Evolutionary conservation across 805 yeast species (phyloP).

Genomic region (Yarrowia keelungensis): DNA sequence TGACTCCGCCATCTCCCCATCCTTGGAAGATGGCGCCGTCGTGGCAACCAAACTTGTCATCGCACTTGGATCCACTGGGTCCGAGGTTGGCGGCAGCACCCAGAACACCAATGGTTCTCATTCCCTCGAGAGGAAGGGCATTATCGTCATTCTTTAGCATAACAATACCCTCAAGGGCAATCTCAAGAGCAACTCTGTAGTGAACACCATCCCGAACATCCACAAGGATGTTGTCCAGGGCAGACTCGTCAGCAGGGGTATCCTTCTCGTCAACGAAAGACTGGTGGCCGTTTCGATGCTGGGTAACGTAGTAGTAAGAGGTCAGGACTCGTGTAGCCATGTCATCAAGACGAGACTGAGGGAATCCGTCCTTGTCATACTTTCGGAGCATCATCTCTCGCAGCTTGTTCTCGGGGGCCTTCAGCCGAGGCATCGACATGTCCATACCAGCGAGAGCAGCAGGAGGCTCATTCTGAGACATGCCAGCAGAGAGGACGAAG

Average conservation of each 20-base stretch:
- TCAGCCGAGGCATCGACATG: conserved; percentile 58
- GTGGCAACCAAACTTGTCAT: conserved; percentile 58
- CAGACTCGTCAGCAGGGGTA: not conserved
- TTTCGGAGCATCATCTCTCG: conserved; percentile 31
- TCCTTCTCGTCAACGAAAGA: not conserved
- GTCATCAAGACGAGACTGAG: conserved; percentile 60
- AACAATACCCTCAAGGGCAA: conserved; percentile 65
- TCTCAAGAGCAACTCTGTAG: conserved; percentile 57
- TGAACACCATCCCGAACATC: conserved; percentile 24
- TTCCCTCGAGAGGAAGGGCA: conserved; percentile 59
- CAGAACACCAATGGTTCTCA: conserved; percentile 50
- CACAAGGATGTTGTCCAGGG: not conserved
- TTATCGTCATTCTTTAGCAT: conserved; percentile 59
- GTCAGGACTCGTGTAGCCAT: conserved; percentile 63
- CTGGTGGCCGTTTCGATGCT: conserved; percentile 48
- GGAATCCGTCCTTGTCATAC: conserved; percentile 44
- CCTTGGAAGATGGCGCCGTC: conserved; percentile 65
- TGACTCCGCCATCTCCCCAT: conserved; percentile 70
- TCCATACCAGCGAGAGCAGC: conserved; percentile 67
- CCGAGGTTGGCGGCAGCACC: conserved; percentile 58
- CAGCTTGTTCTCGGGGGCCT: conserved; percentile 25
- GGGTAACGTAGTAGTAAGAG: conserved; percentile 56
- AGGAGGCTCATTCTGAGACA: conserved; percentile 66
- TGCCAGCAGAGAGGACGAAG: conserved; percentile 70
- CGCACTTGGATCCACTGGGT: conserved; percentile 59